Conservation (phyloP, 2,329 filamentous ascomycete genomes). For the Clonostachys rosea region DNA sequence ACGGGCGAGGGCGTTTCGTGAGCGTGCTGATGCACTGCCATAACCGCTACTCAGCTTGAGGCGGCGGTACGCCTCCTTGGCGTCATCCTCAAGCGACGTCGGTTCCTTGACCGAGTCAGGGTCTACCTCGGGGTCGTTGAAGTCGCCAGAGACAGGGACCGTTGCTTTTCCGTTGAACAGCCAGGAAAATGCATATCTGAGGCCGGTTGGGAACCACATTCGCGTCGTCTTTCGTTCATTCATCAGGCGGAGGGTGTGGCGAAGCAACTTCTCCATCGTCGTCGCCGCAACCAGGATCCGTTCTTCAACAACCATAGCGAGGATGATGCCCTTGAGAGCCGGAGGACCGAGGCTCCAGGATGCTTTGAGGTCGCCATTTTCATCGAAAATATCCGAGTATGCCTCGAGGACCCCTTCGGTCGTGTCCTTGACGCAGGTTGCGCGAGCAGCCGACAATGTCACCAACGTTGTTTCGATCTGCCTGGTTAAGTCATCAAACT, state of each 20-base stretch:
- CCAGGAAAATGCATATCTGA: conserved; percentile 33
- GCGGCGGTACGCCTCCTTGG: conserved; percentile 16
- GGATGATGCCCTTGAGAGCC: conserved; percentile 30
- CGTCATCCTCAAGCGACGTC: conserved; percentile 11
- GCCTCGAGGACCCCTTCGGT: conserved; percentile 31
- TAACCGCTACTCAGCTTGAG: not conserved
- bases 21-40: conserved; percentile 2
- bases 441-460: conserved; percentile 16
- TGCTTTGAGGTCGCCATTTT: conserved; percentile 25
- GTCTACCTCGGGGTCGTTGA: conserved; percentile 1
- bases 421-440: conserved; percentile 19
- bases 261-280: conserved; percentile 25
- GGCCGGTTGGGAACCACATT: conserved; percentile 34
- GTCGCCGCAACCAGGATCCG: conserved; percentile 19
- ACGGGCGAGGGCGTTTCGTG: conserved; percentile 10
- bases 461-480: conserved; percentile 12
- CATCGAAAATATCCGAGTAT: conserved; percentile 33
- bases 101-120: not conserved
- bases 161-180: conserved; percentile 14
- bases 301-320: conserved; percentile 43
- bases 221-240: conserved; percentile 22
- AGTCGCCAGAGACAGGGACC: conserved; percentile 5
- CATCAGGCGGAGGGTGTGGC: conserved; percentile 26
- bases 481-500: conserved; percentile 10
- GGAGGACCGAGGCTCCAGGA: conserved; percentile 12